Evolutionary conservation across 2,329 filamentous ascomycete species (phyloP).

Genomic region (Passalora sequoiae): DNA sequence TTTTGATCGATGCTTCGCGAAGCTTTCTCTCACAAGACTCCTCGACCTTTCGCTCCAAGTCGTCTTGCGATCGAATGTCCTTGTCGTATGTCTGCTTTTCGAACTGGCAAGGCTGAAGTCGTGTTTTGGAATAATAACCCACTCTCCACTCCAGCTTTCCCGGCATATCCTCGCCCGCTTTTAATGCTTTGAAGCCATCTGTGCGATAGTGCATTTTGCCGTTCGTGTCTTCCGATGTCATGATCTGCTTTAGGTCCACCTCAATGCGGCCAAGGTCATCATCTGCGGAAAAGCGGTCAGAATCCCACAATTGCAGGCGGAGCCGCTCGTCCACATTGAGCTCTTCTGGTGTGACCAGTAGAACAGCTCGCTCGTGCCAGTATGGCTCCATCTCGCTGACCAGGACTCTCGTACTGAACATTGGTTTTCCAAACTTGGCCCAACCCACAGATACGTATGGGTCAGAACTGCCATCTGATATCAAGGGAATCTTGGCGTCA

Average conservation of each 20-base stretch:
- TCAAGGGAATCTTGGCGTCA: slow-evolving; percentile 57
- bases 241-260: slow-evolving; percentile 60
- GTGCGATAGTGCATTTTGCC: slow-evolving; percentile 59
- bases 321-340: slow-evolving; percentile 62
- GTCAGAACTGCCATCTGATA: slow-evolving; percentile 57
- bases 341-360: slow-evolving; percentile 67
- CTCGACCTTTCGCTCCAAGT: slow-evolving; percentile 55
- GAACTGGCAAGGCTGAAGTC: slow-evolving; percentile 59
- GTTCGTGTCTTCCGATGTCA: slow-evolving; percentile 54
- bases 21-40: slow-evolving; percentile 56
- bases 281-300: slow-evolving; percentile 65
- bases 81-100: slow-evolving; percentile 56
- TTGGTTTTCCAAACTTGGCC: slow-evolving; percentile 70
- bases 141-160: slow-evolving; percentile 65
- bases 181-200: slow-evolving; percentile 62
- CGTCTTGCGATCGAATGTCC: slow-evolving; percentile 52
- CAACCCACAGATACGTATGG: slow-evolving; percentile 68
- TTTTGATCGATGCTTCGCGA: slow-evolving; percentile 57
- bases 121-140: slow-evolving; percentile 64
- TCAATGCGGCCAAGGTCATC: slow-evolving; percentile 71
- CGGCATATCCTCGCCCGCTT: slow-evolving; percentile 62
- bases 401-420: slow-evolving; percentile 62
- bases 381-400: slow-evolving; percentile 60
- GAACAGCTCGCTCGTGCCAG: slow-evolving; percentile 65
- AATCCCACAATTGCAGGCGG: slow-evolving; percentile 69